Evolutionary conservation across 352 stramenopile genomes (phyloP), one percentile per base, ranked within the genome.

Genomic region (Globisporangium solare): DNA sequence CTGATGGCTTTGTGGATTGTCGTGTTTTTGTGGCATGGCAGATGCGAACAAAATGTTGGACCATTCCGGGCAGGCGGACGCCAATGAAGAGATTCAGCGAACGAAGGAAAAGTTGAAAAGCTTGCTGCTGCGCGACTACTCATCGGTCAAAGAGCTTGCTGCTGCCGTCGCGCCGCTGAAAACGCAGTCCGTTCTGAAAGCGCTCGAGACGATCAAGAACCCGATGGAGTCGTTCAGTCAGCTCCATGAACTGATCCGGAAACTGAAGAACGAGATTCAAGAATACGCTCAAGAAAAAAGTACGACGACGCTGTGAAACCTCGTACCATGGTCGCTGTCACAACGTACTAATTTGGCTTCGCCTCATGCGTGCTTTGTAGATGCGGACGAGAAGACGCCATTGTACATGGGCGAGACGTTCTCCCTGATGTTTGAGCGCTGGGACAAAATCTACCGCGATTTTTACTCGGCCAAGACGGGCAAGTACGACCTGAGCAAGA

Each of bases 11-110:
- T 35, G 27, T n/a, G n/a, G n/a, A n/a, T 35, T 35, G 3, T 35
- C 27, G 27, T 20, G 43, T 6, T 49, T 46, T 57, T 51, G 18
- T 17, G 31, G 6, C 56, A 21, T 4, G 47, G 55, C 24, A 89
- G 84, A 94, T 61, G 85, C 85, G 12, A 93, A 95, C 67, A 97
- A 98, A 61, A 99, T 99, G 96, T 87, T 99, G 15, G 98, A 99
- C 69, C 96, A 98, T 53, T 98, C 89, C 7, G 96, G 95, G 0
- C 97, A 99, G 79, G 97, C 97, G 50, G 96, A 99, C 63, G 96
- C 98, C 12, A 98, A 97, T 51, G 81, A 95, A 56, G 81, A 95
- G 51, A 93, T 95, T 52, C 67, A 90, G 55, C 68, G 61, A 18
- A 92, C 72, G 13, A 93, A 95, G 51, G 73, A 77, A 39, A 97